phyloP scores from a whole-genome alignment of 108 stramenopile genomes.

The Fistulifera solaris region DNA sequence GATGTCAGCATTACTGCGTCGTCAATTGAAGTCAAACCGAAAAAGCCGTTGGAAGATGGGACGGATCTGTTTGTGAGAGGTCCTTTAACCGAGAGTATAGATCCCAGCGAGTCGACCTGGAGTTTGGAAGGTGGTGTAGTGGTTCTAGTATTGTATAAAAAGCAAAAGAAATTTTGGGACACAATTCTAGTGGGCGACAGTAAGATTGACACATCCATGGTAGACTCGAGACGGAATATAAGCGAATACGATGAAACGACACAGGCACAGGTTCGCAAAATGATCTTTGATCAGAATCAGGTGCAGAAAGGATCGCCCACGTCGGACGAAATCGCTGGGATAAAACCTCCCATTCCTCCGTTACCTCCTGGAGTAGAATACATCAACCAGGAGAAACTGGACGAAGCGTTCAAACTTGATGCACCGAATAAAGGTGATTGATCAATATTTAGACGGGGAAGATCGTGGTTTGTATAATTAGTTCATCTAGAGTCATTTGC shows the following conservation, averaged over 20 bases:
- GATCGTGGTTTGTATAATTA: too few relatives aligned
- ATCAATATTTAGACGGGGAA: too few relatives aligned
- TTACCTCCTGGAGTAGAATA: constrained; percentile 68
- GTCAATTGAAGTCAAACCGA: constrained; percentile 41
- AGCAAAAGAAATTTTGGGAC: constrained; percentile 65
- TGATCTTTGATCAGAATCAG: constrained; percentile 76
- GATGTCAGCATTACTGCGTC: constrained; percentile 44
- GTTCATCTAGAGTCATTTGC: too few relatives aligned
- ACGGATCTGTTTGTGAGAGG: constrained; percentile 41
- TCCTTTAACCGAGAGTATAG: constrained; percentile 36
- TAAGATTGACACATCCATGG: constrained; percentile 62
- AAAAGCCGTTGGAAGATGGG: constrained; percentile 16
- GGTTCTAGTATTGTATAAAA: constrained; percentile 54
- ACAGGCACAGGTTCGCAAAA: constrained; percentile 67
- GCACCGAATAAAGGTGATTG: too few relatives aligned
- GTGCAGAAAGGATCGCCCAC: constrained; percentile 46
- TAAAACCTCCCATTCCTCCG: constrained; percentile 14
- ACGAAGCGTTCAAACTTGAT: too few relatives aligned
- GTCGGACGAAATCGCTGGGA: constrained; percentile 32
- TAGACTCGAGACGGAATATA: constrained; percentile 67
- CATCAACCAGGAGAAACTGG: constrained; percentile 43
- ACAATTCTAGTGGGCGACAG: constrained; percentile 58
- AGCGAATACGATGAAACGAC: constrained; percentile 71
- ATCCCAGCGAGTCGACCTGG: constrained; percentile 69
- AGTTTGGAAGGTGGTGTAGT: constrained; percentile 57